Conservation (phyloP, 257 asterid genomes). For the Orobanche coerulescens region DNA sequence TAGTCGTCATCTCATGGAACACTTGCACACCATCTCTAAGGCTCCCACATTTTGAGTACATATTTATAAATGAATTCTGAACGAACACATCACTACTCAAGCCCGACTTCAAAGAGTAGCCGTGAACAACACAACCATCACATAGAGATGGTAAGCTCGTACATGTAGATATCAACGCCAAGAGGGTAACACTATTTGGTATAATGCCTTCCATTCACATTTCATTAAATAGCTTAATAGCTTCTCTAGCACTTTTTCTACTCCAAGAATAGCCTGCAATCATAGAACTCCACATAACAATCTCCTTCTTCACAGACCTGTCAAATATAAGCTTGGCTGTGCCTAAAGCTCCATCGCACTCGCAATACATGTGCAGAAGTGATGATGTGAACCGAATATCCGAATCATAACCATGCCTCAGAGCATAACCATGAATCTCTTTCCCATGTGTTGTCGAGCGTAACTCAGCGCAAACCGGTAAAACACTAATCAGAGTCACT, state of each 20-base stretch:
- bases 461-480: constrained; percentile 47
- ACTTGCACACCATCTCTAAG: constrained; percentile 37
- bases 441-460: constrained; percentile 30
- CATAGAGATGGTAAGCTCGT: constrained; percentile 32
- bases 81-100: constrained; percentile 31
- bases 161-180: constrained; percentile 55
- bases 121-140: constrained; percentile 40
- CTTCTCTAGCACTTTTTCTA: constrained; percentile 36
- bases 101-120: constrained; percentile 42
- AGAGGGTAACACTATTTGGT: constrained; percentile 50
- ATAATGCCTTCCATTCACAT: constrained; percentile 45
- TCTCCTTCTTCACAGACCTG: constrained; percentile 37
- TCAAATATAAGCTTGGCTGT: constrained; percentile 41
- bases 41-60: constrained; percentile 71
- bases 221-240: constrained; percentile 39
- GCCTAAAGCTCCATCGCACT: constrained; percentile 27
- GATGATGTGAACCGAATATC: constrained; percentile 43
- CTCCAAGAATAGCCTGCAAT: constrained; percentile 45
- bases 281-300: constrained; percentile 72
- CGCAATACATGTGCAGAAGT: constrained; percentile 48
- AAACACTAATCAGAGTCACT: constrained; percentile 47
- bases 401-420: constrained; percentile 41
- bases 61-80: constrained; percentile 55
- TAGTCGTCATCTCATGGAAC: constrained; percentile 38
- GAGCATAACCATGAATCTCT: constrained; percentile 55